Conservation (phyloP, 148 eudicot genomes). For the Salicornia ramosissima region DNA sequence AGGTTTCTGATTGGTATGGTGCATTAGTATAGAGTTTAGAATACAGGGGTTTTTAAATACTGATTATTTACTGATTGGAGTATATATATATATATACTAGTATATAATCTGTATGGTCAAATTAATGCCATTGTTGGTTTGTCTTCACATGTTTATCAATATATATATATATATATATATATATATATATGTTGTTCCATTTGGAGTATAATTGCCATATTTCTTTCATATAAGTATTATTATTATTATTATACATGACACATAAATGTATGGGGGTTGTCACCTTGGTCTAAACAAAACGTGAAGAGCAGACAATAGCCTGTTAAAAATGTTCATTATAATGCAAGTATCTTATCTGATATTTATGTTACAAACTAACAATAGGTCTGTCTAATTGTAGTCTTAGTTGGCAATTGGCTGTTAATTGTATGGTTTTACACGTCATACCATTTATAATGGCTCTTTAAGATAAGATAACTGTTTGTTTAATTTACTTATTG, state of each 20-base stretch:
- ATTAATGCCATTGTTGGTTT: not conserved
- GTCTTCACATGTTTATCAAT: not conserved
- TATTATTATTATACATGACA: too few relatives aligned
- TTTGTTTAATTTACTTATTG: not conserved
- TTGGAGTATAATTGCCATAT: not conserved
- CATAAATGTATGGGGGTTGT: not conserved
- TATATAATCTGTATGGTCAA: not conserved
- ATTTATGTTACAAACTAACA: too few relatives aligned
- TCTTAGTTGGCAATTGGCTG: not conserved
- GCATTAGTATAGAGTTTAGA: constrained; percentile 1
- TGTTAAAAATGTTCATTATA: too few relatives aligned
- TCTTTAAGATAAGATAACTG: too few relatives aligned
- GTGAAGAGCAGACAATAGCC: not conserved
- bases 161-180: too few relatives aligned
- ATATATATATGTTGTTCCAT: not conserved
- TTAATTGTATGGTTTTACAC: not conserved
- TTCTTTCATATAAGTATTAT: too few relatives aligned
- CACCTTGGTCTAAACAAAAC: not conserved
- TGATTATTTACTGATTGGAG: constrained; percentile 5
- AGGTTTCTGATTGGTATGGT: not conserved
- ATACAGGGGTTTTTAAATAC: too few relatives aligned
- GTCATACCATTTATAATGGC: too few relatives aligned
- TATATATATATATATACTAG: not conserved
- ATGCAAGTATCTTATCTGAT: too few relatives aligned
- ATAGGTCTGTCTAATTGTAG: not conserved